These are phyloP conservation scores for carrot (Daucus carota) DNA, from an alignment of 129 eudicot species.

Conservation along the genomic window DNA sequence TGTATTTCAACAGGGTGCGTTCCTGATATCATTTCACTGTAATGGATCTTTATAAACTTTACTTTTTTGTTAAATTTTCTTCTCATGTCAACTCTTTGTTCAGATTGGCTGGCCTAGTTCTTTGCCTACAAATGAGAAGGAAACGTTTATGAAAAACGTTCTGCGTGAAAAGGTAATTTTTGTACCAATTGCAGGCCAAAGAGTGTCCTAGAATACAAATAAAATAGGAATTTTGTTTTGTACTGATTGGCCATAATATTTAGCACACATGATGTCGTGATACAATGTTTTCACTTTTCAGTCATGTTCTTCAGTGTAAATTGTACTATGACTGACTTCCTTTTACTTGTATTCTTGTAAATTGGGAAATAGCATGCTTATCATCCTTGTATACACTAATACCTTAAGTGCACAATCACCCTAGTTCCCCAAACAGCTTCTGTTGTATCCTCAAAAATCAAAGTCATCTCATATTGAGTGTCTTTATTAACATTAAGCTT, in stretches of 20 bases:
- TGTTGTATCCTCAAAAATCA: background rate
- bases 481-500: background rate
- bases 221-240: background rate
- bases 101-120: conserved; percentile 99
- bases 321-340: background rate
- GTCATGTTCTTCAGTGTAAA: background rate
- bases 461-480: background rate
- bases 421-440: background rate
- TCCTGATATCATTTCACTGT: conserved; percentile 1
- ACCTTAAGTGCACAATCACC: background rate
- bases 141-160: conserved; percentile 58
- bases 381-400: background rate
- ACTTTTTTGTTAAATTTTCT: conserved; percentile 2
- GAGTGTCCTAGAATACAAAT: background rate
- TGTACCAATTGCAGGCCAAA: background rate
- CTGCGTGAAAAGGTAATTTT: conserved; percentile 70
- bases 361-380: background rate
- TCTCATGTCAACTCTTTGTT: conserved; percentile 14
- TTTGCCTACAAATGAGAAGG: conserved; percentile 85
- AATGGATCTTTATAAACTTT: background rate
- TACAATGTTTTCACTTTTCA: background rate
- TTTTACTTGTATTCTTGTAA: background rate
- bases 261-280: background rate
- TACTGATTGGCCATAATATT: background rate
- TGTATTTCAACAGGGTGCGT: conserved; percentile 82